Percentiles rank a stretch among this genome's conserved stretches.
Conservation (phyloP, 768 basidiomycete genomes). For the Lactifluus subvellereus region DNA sequence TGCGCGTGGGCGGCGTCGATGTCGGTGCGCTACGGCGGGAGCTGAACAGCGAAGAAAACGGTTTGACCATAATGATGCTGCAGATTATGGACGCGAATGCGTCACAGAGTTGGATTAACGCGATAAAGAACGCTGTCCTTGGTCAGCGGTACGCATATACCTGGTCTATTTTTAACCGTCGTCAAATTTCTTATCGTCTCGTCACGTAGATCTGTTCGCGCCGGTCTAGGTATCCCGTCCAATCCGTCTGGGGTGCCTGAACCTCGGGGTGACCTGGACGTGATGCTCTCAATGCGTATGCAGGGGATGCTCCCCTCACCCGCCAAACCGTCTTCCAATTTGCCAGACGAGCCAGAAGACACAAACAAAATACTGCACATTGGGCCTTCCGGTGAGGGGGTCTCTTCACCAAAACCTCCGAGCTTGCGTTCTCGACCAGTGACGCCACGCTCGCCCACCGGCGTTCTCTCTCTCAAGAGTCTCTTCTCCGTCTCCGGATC, state of each 20-base stretch:
- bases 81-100: constrained; percentile 57
- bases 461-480: constrained; percentile 55
- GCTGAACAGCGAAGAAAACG: constrained; percentile 39
- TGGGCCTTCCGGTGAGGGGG: constrained; percentile 1
- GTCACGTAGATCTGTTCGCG: constrained; percentile 55
- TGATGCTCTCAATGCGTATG: constrained; percentile 73
- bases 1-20: constrained; percentile 64
- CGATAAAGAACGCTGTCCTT: constrained; percentile 67
- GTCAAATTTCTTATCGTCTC: constrained; percentile 2
- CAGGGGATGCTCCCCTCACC: constrained; percentile 51
- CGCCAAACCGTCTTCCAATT: constrained; percentile 17
- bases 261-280: constrained; percentile 76
- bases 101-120: constrained; percentile 70
- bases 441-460: constrained; percentile 26
- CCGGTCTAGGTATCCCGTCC: constrained; percentile 50
- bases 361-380: constrained; percentile 1
- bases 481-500: constrained; percentile 43
- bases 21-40: constrained; percentile 40
- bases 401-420: constrained; percentile 26
- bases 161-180: neutral
- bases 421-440: constrained; percentile 28
- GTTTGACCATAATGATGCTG: constrained; percentile 61
- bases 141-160: constrained; percentile 50
- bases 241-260: constrained; percentile 44
- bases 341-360: constrained; percentile 12